phyloP scores from a whole-genome alignment of 768 basidiomycete species.

The Kwoniella bestiolae region DNA sequence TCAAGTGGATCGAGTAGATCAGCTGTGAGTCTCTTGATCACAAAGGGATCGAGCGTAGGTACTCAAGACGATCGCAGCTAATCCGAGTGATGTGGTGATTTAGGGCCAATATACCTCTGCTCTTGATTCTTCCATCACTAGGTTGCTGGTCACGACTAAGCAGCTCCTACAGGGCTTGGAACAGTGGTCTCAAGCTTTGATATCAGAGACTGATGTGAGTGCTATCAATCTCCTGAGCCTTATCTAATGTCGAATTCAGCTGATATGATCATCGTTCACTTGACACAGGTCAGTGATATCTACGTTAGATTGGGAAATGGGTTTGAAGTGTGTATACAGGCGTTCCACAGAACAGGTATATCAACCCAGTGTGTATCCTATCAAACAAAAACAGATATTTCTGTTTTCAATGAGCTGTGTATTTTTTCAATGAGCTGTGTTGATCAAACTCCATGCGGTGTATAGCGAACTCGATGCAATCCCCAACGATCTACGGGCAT shows the following conservation, averaged over 20 bases:
- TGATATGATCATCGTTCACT: background rate
- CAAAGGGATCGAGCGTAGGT: background rate
- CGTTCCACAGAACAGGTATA: slow-evolving; percentile 82
- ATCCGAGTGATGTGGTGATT: too few species aligned
- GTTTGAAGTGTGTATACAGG: slow-evolving; percentile 89
- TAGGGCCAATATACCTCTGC: slow-evolving; percentile 24
- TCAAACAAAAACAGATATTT: background rate
- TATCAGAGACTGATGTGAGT: slow-evolving; percentile 50
- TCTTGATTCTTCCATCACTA: slow-evolving; percentile 81
- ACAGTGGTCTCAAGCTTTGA: slow-evolving; percentile 48
- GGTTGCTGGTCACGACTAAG: slow-evolving; percentile 91
- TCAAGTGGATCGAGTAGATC: slow-evolving; percentile 14
- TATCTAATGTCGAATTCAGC: background rate
- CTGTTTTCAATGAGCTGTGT: too few species aligned
- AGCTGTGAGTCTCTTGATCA: background rate
- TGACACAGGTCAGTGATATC: slow-evolving; percentile 81
- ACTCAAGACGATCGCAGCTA: too few species aligned
- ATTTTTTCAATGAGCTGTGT: too few species aligned
- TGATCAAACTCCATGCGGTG: background rate
- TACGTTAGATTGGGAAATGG: slow-evolving; percentile 97
- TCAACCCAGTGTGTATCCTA: slow-evolving; percentile 77
- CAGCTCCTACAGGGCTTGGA: slow-evolving; percentile 73
- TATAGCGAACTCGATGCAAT: slow-evolving; percentile 85
- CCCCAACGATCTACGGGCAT: slow-evolving; percentile 82
- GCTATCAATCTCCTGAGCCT: background rate